Evolutionary conservation across 257 asterid species (phyloP), one percentile per base, ranked within the genome.

Genomic region (Henckelia pumila): DNA sequence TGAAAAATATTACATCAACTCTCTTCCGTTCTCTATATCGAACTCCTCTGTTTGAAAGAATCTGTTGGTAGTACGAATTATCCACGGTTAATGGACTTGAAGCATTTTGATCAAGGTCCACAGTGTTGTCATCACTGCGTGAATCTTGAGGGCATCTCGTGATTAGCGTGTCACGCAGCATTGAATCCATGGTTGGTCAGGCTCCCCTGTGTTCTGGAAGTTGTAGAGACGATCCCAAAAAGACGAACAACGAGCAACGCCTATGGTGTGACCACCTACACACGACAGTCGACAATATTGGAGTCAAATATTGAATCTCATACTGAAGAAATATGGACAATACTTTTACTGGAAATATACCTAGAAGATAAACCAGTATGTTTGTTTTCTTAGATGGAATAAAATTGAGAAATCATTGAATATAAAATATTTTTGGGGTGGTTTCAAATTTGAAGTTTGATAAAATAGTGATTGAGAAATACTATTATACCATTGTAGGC

Each of bases 191-290:
- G 52, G 79, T 69, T 1, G 87, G 14, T 89, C 95, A 0, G 82
- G 77, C 20, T 73, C 29, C 0, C 82, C 78, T 0, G 83, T 83
- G 32, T 71, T 76, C 0, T 29, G 10, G 77, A 81, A 89, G 61
- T 86, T 79, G 84, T 81, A 84, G 49, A 89, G 67, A 0, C 92
- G 85, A 69, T 75, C 76, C 13, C 17, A 52, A 63, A 89, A n/a
- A 64, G 80, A 25, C 11, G 92, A 77, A 63, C 93, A 89, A 23
- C 78, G 92, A 6, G 95, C 30, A 0, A 73, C 6, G 17, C 96
- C 96, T 1, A 89, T 85, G 0, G 91, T 87, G 76, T 87, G 95
- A 0, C 83, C 96, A 21, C 96, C 93, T 84, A 71, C 62, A 59
- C 29, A 13, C n/a, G 8, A 8, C 35, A 30, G 9, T 26, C 30